These are phyloP conservation scores for Acanthamoeba triangularis DNA, from an alignment of 208 protist genomes.

Conservation along the genomic window DNA sequence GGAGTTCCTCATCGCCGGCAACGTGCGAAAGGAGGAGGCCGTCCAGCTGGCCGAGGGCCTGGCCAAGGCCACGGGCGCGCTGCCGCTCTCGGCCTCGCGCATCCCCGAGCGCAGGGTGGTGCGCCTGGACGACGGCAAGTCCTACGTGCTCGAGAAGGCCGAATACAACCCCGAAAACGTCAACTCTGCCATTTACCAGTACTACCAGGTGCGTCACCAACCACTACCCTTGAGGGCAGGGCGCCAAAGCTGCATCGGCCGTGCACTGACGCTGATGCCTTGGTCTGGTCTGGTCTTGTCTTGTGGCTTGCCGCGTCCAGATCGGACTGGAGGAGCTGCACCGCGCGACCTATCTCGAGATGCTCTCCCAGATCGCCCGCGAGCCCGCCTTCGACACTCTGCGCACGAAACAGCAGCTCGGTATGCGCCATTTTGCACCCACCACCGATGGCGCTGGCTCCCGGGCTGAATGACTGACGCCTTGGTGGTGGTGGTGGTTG, in stretches of 20 bases:
- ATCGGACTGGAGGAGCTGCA: conserved; percentile 34
- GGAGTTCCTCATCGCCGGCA: conserved; percentile 42
- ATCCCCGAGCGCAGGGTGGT: conserved; percentile 57
- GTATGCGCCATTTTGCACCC: background rate
- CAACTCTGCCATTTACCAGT: conserved; percentile 76
- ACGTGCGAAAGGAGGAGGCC: conserved; percentile 49
- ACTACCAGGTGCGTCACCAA: conserved; percentile 50
- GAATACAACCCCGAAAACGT: conserved; percentile 39
- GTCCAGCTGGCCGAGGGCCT: background rate
- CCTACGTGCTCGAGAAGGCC: conserved; percentile 36
- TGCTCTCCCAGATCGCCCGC: conserved; percentile 53
- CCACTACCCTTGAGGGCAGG: background rate
- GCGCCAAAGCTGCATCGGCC: too few species aligned
- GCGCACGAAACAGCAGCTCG: conserved; percentile 64
- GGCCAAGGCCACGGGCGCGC: background rate
- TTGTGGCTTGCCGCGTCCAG: background rate
- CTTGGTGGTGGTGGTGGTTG: background rate
- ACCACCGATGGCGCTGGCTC: too few species aligned
- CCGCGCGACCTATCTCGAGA: background rate
- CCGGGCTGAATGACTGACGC: background rate
- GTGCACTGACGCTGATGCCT: background rate
- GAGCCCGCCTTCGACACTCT: conserved; percentile 66
- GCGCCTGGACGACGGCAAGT: conserved; percentile 48
- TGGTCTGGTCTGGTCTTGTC: background rate
- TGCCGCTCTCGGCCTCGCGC: conserved; percentile 19